These are phyloP conservation scores for Apophysomyces elegans DNA, from an alignment of 371 early-diverging fungal species.

Conservation along the genomic window DNA sequence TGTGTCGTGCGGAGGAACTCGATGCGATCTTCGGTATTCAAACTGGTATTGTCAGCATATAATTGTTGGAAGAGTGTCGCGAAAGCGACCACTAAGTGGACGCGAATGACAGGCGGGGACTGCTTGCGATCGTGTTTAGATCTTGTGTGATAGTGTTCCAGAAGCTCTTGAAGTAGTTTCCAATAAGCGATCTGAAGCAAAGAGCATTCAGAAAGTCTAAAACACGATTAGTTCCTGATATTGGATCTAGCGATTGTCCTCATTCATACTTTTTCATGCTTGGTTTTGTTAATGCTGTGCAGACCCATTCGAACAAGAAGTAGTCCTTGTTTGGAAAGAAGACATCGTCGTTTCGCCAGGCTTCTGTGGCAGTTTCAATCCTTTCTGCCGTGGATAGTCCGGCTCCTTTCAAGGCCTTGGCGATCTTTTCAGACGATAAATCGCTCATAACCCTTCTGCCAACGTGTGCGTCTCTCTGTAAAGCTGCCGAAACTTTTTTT, in stretches of 20 bases:
- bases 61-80: conserved; percentile 29
- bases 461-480: not conserved
- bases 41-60: conserved; percentile 13
- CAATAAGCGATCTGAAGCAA: conserved; percentile 40
- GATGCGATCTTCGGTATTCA: conserved; percentile 10
- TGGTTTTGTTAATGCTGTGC: conserved; percentile 40
- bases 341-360: conserved; percentile 41
- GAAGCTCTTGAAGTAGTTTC: conserved; percentile 31
- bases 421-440: conserved; percentile 62
- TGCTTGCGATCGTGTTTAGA: conserved; percentile 16
- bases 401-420: conserved; percentile 55
- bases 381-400: conserved; percentile 39
- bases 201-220: conserved; percentile 33
- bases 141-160: conserved; percentile 33
- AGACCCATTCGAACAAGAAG: conserved; percentile 53
- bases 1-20: conserved; percentile 15
- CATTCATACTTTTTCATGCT: conserved; percentile 45
- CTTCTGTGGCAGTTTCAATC: conserved; percentile 38
- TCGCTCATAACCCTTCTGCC: conserved; percentile 45
- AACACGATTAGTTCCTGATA: not conserved
- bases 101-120: conserved; percentile 33
- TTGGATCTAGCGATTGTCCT: not conserved
- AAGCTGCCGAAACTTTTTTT: not conserved
- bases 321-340: conserved; percentile 56
- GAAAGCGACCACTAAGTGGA: conserved; percentile 27